Conservation (phyloP, 495 filamentous ascomycete genomes). For the Stereocaulon alpinum region DNA sequence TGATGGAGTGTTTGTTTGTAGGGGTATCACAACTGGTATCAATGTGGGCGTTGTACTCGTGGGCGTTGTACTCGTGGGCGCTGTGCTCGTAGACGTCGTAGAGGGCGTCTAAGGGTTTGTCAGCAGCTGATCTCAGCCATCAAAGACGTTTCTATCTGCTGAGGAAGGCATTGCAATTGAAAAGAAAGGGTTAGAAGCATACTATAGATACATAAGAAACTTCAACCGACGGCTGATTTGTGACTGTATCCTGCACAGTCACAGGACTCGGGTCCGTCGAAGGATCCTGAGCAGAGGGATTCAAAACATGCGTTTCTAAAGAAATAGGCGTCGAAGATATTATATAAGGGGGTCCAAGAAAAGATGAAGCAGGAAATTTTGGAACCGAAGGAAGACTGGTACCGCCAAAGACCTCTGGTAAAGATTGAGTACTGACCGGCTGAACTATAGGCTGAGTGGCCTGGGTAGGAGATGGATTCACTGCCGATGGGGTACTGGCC, state of each 20-base stretch:
- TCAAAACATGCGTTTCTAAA: conserved; percentile 15
- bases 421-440: conserved; percentile 22
- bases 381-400: conserved; percentile 19
- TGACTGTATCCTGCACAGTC: conserved; percentile 24
- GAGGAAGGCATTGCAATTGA: background rate
- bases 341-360: conserved; percentile 14
- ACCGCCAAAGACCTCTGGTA: conserved; percentile 16
- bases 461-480: conserved; percentile 2
- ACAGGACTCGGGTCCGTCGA: conserved; percentile 17
- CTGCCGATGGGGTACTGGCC: conserved; percentile 5
- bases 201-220: conserved; percentile 24
- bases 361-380: conserved; percentile 19
- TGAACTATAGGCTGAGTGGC: conserved; percentile 11
- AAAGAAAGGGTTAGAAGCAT: conserved; percentile 11
- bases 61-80: background rate
- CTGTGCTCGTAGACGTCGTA: conserved; percentile 19
- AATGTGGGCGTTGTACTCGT: background rate
- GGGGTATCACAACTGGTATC: conserved; percentile 10
- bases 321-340: conserved; percentile 6
- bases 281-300: conserved; percentile 15
- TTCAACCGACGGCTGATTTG: conserved; percentile 20
- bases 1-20: conserved; percentile 13
- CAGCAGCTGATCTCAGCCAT: background rate
- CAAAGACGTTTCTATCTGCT: background rate
- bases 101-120: conserved; percentile 15